phyloP scores from a whole-genome alignment of 352 stramenopile species.

The Globisporangium solare region DNA sequence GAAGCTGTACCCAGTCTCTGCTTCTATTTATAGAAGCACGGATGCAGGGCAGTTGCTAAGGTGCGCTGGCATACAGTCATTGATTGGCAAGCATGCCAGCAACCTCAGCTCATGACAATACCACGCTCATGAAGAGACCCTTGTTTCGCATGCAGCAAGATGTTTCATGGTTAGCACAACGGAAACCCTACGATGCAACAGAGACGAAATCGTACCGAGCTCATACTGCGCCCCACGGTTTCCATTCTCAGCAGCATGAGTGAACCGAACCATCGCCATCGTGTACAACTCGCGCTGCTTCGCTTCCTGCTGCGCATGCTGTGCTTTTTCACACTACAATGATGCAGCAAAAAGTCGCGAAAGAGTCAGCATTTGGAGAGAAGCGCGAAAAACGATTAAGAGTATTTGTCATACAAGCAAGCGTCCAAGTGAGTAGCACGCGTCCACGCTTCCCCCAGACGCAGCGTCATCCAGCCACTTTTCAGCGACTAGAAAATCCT shows the following conservation, averaged over 20 bases:
- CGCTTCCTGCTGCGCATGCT: slow-evolving; percentile 21
- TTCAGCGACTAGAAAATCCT: slow-evolving; percentile 46
- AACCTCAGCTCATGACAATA: no score
- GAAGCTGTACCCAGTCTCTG: no score
- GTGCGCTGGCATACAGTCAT: no score
- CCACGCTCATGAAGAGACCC: slow-evolving; percentile 33
- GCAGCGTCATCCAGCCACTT: slow-evolving; percentile 46
- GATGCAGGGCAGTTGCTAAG: no score
- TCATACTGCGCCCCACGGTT: slow-evolving; percentile 53
- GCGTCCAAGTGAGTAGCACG: slow-evolving; percentile 41
- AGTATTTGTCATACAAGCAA: slow-evolving; percentile 33
- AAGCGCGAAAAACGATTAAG: background rate
- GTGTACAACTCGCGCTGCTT: slow-evolving; percentile 36
- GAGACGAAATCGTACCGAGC: slow-evolving; percentile 21
- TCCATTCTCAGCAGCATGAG: slow-evolving; percentile 45
- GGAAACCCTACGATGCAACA: no score
- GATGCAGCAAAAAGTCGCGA: background rate
- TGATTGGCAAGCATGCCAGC: no score
- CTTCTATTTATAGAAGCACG: no score
- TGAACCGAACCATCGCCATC: slow-evolving; percentile 35
- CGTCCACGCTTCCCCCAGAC: slow-evolving; percentile 34
- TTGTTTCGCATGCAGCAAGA: background rate
- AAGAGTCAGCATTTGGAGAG: background rate
- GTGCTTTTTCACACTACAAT: slow-evolving; percentile 43
- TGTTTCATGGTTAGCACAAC: no score